A percentile compares a stretch with the other conserved stretches of the same genome.
Evolutionary conservation across 371 early-diverging fungal species (phyloP).

Genomic region (Coemansia sp.): DNA sequence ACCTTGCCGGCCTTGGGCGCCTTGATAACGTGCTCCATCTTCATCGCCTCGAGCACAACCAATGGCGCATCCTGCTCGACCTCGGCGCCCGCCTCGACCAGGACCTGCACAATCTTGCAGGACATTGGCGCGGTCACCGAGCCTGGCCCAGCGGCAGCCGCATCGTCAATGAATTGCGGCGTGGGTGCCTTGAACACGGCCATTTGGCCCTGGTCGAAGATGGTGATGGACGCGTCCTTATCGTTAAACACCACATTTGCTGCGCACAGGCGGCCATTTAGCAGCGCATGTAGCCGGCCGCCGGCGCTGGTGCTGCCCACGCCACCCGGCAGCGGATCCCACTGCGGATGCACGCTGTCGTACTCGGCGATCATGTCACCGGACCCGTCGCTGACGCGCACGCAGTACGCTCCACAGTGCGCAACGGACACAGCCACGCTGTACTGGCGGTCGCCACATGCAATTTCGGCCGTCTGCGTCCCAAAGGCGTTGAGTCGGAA

Average conservation of each 20-base stretch:
- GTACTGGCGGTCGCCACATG: conserved; percentile 49
- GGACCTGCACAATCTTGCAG: conserved; percentile 89
- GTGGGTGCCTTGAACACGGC: conserved; percentile 62
- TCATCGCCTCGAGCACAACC: conserved; percentile 95
- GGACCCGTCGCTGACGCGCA: conserved; percentile 6
- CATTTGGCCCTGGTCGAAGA: conserved; percentile 54
- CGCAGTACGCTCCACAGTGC: conserved; percentile 6
- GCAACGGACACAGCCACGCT: conserved; percentile 47
- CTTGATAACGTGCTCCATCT: conserved; percentile 96
- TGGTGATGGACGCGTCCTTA: conserved; percentile 19
- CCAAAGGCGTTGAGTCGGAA: conserved; percentile 62
- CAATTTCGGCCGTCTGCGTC: conserved; percentile 47
- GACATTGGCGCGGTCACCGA: conserved; percentile 94
- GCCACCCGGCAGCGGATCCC: conserved; percentile 17
- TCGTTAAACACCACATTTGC: conserved; percentile 34
- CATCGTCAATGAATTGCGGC: conserved; percentile 58
- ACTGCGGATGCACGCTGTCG: conserved; percentile 13
- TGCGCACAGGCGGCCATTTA: conserved; percentile 24
- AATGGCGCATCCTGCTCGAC: conserved; percentile 83
- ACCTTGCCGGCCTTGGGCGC: conserved; percentile 78
- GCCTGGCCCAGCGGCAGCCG: conserved; percentile 56
- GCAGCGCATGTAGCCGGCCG: conserved; percentile 28
- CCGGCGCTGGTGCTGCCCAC: conserved; percentile 11
- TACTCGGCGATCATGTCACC: conserved; percentile 7
- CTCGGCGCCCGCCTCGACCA: conserved; percentile 75